Base-by-base conservation (phyloP, 495 filamentous ascomycete species). In the Xylaria acuta region DNA sequence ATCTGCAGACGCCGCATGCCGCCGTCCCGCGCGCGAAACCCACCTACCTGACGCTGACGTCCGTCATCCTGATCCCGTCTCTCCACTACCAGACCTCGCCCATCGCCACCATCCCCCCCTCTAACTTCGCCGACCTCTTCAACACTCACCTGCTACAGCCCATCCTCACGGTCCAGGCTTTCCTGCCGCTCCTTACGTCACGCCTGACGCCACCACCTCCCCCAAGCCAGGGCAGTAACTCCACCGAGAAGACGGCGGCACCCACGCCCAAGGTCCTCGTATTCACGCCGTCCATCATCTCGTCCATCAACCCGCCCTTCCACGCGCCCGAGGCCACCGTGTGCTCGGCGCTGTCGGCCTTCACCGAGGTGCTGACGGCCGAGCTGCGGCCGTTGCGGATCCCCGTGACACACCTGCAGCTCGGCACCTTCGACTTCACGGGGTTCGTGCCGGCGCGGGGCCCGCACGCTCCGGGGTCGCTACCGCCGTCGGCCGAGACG, bases 121-220 rank as follows among this genome's bases (percentile, higher is more conserved):
- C 91, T 25, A 87, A 88, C 72, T 97, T 95, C 88, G 92, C 92
- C 67, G 94, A 98, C 77, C 91, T 92, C 18, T 86, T 98, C 75
- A 97, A 97, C 83, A 93, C 92, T 6, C 93, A 95, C 67, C 86
- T 98, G n/a, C 88, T 98, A 38, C 91, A 92, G n/a, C 95, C 97
- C 5, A 92, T 98, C 72, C 86, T 97, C 69, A 93, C 91, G 0
- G 86, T 93, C 14, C 94, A 97, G 78, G 87, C 92, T 32, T 97
- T 98, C 83, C 85, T 98, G 1, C 95, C 93, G 0, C 89, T 93
- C 34, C 86, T 98, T 56, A 90, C 89, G 16, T 83, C 87, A 6
- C 84, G 82, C 47, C 80, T 85, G 25, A 56, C 60, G 0, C 67
- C 58, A 8, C 67, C 58, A 4, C 60, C 51, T 9, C 41, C 67